phyloP scores from a whole-genome alignment of 2,329 filamentous ascomycete genomes.

The Beauveria varroae region DNA sequence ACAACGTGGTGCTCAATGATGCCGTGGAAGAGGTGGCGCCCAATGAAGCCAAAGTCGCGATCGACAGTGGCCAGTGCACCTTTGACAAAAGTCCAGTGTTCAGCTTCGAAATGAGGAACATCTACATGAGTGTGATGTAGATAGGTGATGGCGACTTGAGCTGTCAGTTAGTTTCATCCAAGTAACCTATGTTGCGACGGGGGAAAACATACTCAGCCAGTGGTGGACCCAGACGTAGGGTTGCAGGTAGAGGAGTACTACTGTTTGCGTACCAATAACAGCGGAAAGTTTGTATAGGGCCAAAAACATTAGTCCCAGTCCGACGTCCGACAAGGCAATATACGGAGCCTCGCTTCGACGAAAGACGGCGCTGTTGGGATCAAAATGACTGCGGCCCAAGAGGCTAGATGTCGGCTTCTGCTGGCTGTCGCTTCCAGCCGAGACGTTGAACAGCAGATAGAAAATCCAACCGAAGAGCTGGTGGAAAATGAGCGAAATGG shows the following conservation, averaged over 20 bases:
- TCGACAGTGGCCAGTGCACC: constrained; percentile 57
- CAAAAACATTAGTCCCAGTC: constrained; percentile 43
- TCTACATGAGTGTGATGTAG: constrained; percentile 50
- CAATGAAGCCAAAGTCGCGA: constrained; percentile 57
- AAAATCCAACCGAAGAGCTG: constrained; percentile 58
- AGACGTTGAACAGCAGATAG: constrained; percentile 55
- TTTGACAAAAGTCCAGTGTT: constrained; percentile 54
- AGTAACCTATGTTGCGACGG: background rate
- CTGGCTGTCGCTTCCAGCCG: constrained; percentile 39
- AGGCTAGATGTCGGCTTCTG: constrained; percentile 33
- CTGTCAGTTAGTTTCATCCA: constrained; percentile 13
- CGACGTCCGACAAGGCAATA: constrained; percentile 53
- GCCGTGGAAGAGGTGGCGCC: constrained; percentile 57
- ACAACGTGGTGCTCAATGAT: constrained; percentile 59
- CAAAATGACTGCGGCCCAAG: constrained; percentile 49
- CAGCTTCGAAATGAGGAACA: constrained; percentile 50
- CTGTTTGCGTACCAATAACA: constrained; percentile 47
- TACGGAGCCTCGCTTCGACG: constrained; percentile 47
- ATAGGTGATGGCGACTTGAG: constrained; percentile 62
- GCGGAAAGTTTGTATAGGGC: constrained; percentile 45
- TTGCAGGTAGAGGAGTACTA: constrained; percentile 52
- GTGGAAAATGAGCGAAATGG: constrained; percentile 49
- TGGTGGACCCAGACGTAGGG: constrained; percentile 66
- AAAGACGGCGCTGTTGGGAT: constrained; percentile 54
- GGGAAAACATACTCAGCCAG: constrained; percentile 49